Evolutionary conservation across 345 rosid genomes (phyloP), one percentile per base, ranked within the genome.

Genomic region (Brassica rapa): DNA sequence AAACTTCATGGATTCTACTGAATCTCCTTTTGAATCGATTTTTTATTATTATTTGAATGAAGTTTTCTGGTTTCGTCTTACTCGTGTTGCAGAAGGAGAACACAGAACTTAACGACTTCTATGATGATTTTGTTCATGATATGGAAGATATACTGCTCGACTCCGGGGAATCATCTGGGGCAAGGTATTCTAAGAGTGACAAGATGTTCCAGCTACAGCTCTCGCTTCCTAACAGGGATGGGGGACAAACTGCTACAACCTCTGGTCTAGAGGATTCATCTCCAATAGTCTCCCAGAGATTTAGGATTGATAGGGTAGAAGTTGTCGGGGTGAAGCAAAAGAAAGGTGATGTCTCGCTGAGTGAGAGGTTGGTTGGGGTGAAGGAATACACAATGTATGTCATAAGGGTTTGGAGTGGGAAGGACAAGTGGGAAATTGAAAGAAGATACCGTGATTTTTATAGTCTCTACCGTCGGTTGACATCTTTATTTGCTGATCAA

Each of bases 81-180:
- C 56, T 72, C 72, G 49, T 84, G 53, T 77, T 86, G 79, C 89
- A 88, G 95, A 82, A 84, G 65, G 88, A 85, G 76, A 86, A 80
- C 81, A 71, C 83, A 77, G 89, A 91, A 79, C 86, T 77, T 39
- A 80, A 83, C 72, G 90, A 87, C 63, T 86, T 86, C 78, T 87
- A 89, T 66, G 92, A 91, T 82, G 99, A 93, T 71, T 82, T 93
- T 86, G 93, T 95, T 71, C 90, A 91, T 78, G 99, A 95, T 72
- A 95, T 93, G 99, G 97, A 95, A 85, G 96, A 95, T 82, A 86
- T 95, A 80, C 82, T 95, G 79, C 94, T 95, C 0, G 94, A 93
- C 71, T 88, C 91, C 66, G 74, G 80, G 32, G 97, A 89, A 70
- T 90, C 97, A 81, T 88, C 88, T 51, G 88, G 92, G 73, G 75